A percentile compares a stretch with the other conserved stretches of the same genome.
phyloP scores from a whole-genome alignment of 331 rosid species.

The Malus hybrid region DNA sequence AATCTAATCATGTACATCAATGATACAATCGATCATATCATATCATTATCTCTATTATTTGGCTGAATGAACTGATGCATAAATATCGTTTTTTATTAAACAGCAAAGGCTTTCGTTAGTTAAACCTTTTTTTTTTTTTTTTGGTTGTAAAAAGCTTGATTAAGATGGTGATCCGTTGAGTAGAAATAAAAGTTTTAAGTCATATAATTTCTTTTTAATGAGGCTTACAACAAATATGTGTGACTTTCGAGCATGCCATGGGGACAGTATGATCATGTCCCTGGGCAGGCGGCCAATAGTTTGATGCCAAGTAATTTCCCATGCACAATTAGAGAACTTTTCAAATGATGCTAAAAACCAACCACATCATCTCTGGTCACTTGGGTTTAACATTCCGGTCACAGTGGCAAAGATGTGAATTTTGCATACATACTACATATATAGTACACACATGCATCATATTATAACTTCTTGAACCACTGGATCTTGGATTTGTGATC shows the following conservation, averaged over 20 bases:
- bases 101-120: background rate
- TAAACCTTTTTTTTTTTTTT: no score
- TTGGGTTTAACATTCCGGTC: background rate
- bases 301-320: background rate
- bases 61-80: background rate
- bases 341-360: background rate
- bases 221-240: background rate
- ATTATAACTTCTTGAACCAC: background rate
- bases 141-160: no score
- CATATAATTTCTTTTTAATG: background rate
- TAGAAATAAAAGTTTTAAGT: no score
- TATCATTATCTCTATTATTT: background rate
- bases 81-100: no score
- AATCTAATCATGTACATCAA: background rate
- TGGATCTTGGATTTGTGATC: background rate
- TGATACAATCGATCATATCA: background rate
- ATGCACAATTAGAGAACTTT: background rate
- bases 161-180: no score
- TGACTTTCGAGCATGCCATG: background rate
- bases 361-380: background rate
- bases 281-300: background rate
- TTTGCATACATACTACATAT: background rate
- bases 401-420: background rate
- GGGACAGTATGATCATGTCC: background rate
- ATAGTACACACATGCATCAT: background rate